Evolutionary conservation across 345 rosid genomes (phyloP), one percentile per base, ranked within the genome.

Genomic region (Rhodamnia rubescens): DNA sequence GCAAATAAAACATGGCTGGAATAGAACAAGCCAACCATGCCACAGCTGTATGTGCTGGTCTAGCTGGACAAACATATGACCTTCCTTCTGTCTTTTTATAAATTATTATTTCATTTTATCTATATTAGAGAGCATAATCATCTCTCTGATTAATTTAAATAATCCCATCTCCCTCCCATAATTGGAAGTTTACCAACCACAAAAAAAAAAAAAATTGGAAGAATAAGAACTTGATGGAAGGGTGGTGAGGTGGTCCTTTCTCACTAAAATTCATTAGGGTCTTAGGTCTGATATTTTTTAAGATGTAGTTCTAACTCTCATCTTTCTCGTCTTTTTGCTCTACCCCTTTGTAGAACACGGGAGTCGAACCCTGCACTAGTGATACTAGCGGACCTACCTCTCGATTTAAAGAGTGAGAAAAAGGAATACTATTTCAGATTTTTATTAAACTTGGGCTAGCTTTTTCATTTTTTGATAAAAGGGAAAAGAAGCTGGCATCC

Each of bases 341-440:
- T 11, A 1, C 3, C 1, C 11, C 13, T 49, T 11, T 49, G 4
- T 4, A 11, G 13, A 11, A 13, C 4, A 1, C 13, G 2, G 3
- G 50, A 11, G 51, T 11, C 51, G 4, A 49, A 49, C 2, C 5
- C 2, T 11, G 13, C 51, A 49, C 13, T 0, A 10, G 13, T 11
- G 4, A 49, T 10, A 49, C 0, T 49, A 49, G 51, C 13, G 2
- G 10, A 49, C 51, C 4, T 49, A 49, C 2, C 3, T 0, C 9
- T 49, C 0, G 9, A 11, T 59, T n/a, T n/a, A 59, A 59, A 59
- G 26, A 59, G 14, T 1, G n/a, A n/a, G 6, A 27, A 0, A 61
- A 42, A 3, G 40, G 27, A 61, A 61, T 27, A n/a, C 0, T 12
- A n/a, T 5, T 53, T 53, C 2, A 58, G 5, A 5, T 53, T 54